These are phyloP conservation scores for Hirsutella rhossiliensis DNA, from an alignment of 2,329 filamentous ascomycete genomes.

Conservation along the genomic window DNA sequence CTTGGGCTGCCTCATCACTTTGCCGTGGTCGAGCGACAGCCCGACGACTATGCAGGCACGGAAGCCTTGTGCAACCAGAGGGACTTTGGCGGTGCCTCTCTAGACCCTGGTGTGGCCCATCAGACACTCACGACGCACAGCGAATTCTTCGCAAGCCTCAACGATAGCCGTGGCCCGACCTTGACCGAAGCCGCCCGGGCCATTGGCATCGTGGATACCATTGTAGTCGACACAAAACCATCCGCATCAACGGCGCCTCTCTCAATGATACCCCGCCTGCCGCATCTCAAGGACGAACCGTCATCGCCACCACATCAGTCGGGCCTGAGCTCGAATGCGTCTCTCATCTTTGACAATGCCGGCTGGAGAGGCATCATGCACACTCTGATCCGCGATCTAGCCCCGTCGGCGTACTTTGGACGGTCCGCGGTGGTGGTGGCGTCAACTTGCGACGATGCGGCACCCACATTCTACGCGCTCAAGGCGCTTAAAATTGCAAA, in stretches of 20 bases:
- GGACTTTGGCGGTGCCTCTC: constrained; percentile 70
- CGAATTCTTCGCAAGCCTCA: constrained; percentile 36
- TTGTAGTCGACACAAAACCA: constrained; percentile 46
- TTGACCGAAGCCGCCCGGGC: constrained; percentile 66
- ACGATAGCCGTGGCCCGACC: constrained; percentile 38
- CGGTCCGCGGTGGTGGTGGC: constrained; percentile 67
- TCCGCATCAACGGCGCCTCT: constrained; percentile 30
- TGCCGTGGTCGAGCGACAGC: constrained; percentile 58
- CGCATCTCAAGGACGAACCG: constrained; percentile 19
- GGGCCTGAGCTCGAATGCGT: constrained; percentile 34
- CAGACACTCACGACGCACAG: constrained; percentile 46
- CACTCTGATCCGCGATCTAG: constrained; percentile 68
- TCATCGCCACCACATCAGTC: constrained; percentile 10
- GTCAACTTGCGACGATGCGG: constrained; percentile 61
- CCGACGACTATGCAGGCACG: constrained; percentile 51
- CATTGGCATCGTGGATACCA: constrained; percentile 74
- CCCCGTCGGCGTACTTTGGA: constrained; percentile 68
- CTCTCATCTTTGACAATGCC: constrained; percentile 67
- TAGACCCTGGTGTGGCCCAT: constrained; percentile 59
- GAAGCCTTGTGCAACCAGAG: constrained; percentile 61
- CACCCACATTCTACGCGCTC: constrained; percentile 67
- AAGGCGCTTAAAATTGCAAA: constrained; percentile 64
- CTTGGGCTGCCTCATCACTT: constrained; percentile 80
- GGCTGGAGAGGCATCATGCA: constrained; percentile 78
- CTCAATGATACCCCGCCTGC: constrained; percentile 36